Evolutionary conservation across 768 basidiomycete genomes (phyloP), one percentile per base, ranked within the genome.

Genomic region (Lactifluus hygrophoroides): DNA sequence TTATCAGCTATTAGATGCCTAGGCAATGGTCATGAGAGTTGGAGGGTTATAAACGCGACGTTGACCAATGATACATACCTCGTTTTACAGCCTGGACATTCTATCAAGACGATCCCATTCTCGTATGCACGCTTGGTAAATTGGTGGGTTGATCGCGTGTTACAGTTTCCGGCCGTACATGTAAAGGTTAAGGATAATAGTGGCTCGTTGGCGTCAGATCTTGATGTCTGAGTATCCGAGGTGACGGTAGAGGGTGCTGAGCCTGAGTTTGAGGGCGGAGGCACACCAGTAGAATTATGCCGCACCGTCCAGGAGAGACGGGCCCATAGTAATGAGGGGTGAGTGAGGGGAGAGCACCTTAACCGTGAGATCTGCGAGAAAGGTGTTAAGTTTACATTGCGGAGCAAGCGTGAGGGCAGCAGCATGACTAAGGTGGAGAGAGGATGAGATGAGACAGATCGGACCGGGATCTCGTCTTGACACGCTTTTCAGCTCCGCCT

Each of bases 1-100:
- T 95, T 85, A 67, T 95, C 93, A 4, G 93, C 93, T 64, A 93
- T 90, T 10, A 94, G 73, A 70, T 91, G 88, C 30, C 88, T 90
- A 60, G 23, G 27, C 14, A 19, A 23, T 25, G 17, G 43, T 25
- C 13, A 38, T 45, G 32, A 55, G 42, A 27, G n/a, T 23, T 28
- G 47, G 38, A 21, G 17, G 14, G 28, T n/a, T 25, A 35, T 38
- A 14, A 45, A 54, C 14, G 37, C 17, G 5, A 25, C 23, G 6
- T 34, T 35, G 13, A n/a, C 16, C 27, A 38, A 52, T 44, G 25
- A 47, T 11, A 72, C 84, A 53, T 68, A 92, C 89, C 94, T 75
- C 66, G 89, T 91, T 66, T 88, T 83, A 69, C 95, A 99, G 14
- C 80, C 80, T 1, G 94, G 94, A 73, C 95, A 99, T 68, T 94